Percentiles rank a stretch among this genome's conserved stretches.
Conservation (phyloP, 352 stramenopile genomes). For the Globisporangium splendens region DNA sequence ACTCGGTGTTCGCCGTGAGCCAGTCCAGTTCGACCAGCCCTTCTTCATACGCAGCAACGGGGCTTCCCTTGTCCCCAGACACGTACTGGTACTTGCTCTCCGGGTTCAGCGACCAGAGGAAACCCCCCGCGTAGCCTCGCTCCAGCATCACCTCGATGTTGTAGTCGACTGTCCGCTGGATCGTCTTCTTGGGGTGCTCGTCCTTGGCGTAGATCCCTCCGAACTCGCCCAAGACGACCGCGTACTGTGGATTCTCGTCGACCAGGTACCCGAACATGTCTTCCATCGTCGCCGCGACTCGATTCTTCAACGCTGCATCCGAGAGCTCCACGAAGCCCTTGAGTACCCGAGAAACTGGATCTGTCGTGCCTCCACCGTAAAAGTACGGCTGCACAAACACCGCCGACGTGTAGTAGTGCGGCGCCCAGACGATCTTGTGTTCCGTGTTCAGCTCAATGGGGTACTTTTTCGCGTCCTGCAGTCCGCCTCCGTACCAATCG, state of each 20-base stretch:
- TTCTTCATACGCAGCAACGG: conserved; percentile 27
- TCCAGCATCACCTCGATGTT: conserved; percentile 46
- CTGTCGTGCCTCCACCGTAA: conserved; percentile 20
- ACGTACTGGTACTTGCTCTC: conserved; percentile 63
- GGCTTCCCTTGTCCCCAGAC: conserved; percentile 28
- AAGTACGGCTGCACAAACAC: conserved; percentile 31
- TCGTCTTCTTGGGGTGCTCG: conserved; percentile 40
- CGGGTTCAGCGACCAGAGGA: conserved; percentile 61
- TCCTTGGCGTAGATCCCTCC: conserved; percentile 53
- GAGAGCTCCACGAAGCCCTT: conserved; percentile 26
- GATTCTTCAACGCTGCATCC: conserved; percentile 17
- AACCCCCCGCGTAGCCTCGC: conserved; percentile 42
- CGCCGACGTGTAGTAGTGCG: conserved; percentile 34
- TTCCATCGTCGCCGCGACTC: conserved; percentile 25
- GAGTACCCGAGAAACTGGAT: conserved; percentile 6
- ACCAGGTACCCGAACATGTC: conserved; percentile 41
- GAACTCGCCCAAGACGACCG: conserved; percentile 46
- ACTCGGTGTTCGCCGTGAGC: conserved; percentile 42
- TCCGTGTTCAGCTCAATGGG: conserved; percentile 12
- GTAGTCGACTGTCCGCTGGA: conserved; percentile 38
- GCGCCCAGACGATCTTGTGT: conserved; percentile 32
- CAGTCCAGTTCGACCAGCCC: conserved; percentile 46
- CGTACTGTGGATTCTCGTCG: conserved; percentile 9
- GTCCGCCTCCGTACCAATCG: conserved; percentile 36
- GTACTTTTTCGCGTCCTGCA: conserved; percentile 22